Conservation (phyloP, 257 asterid species). For the Nicotiana tomentosiformis region DNA sequence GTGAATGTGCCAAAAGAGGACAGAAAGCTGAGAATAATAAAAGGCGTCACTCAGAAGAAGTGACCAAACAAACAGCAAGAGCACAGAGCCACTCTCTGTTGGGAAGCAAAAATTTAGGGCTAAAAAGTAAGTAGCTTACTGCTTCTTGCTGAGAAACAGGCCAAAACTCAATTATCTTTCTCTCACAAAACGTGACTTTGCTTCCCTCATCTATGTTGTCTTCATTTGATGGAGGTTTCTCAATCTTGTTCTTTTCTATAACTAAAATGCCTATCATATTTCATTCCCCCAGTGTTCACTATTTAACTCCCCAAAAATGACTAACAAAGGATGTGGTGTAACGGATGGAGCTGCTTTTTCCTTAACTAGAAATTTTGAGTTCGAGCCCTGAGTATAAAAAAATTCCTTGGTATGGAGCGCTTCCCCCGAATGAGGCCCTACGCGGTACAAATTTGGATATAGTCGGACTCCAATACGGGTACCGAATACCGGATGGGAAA, state of each 20-base stretch:
- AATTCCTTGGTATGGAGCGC: too few relatives aligned
- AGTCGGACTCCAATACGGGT: too few relatives aligned
- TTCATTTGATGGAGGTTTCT: not conserved
- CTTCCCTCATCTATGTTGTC: not conserved
- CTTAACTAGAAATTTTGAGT: too few relatives aligned
- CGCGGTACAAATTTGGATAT: too few relatives aligned
- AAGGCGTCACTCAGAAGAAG: slow-evolving; percentile 8
- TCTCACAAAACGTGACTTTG: not conserved
- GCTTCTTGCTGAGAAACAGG: slow-evolving; percentile 15
- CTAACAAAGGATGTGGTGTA: too few relatives aligned
- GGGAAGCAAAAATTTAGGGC: slow-evolving; percentile 21
- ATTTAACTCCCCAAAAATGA: not conserved
- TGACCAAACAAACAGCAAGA: not conserved
- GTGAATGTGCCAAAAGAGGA: not conserved
- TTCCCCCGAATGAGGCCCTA: too few relatives aligned
- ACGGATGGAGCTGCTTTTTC: fast-evolving
- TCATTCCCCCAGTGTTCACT: not conserved
- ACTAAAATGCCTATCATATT: not conserved
- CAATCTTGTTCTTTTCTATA: not conserved
- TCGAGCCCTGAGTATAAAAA: too few relatives aligned
- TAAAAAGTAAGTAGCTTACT: slow-evolving; percentile 2
- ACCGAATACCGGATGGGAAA: too few relatives aligned
- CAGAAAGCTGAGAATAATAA: not conserved
- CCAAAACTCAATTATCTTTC: slow-evolving; percentile 9
- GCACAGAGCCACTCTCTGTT: not conserved